Base-by-base conservation (phyloP, 192 early-diverging fungal genomes). In the Spizellomyces punctatus region DNA sequence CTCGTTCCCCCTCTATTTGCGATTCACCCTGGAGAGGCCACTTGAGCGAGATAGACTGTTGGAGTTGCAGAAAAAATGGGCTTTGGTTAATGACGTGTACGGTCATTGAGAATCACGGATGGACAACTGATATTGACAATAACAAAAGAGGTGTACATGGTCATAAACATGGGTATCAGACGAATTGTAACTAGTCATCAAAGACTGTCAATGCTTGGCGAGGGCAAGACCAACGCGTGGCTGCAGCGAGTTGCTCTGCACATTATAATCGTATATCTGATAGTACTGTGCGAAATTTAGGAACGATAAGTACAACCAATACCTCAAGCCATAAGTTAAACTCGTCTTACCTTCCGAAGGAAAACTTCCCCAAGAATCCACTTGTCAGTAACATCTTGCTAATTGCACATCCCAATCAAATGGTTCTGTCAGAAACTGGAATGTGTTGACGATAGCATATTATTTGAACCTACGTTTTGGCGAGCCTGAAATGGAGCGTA, bases 321-420 rank as follows among this genome's bases (percentile, higher is more conserved):
- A 36, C 27, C 27, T 36, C 27, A 36, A 36, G 27, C 27, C 27
- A 36, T 36, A 0, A 0, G 0, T 0, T 36, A 36, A 36, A 50
- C 17, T 44, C 12, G 8, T 36, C 70, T 45, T 46, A 72, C 70
- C 70, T 74, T 69, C 19, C 73, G 65, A 16, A 69, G 48, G 60
- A 75, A 75, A n/a, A 75, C 60, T 27, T 75, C 66, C n/a, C 73
- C 73, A 5, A 75, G 59, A 14, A 75, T 17, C 72, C 72, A 74
- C 10, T 60, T 45, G 64, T 66, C 58, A 16, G 36, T 48, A 14
- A 50, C 58, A 58, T 66, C 65, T 36, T 36, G 27, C 27, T 36
- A 36, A 36, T 36, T 36, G 27, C 27, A 36, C 27, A 3, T 36
- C 27, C 27, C 27, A 36, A 2, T 36, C 27, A 36, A 36, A 36